These are phyloP conservation scores for Colletotrichum sp. DNA, from an alignment of 2,329 filamentous ascomycete species.

Conservation along the genomic window DNA sequence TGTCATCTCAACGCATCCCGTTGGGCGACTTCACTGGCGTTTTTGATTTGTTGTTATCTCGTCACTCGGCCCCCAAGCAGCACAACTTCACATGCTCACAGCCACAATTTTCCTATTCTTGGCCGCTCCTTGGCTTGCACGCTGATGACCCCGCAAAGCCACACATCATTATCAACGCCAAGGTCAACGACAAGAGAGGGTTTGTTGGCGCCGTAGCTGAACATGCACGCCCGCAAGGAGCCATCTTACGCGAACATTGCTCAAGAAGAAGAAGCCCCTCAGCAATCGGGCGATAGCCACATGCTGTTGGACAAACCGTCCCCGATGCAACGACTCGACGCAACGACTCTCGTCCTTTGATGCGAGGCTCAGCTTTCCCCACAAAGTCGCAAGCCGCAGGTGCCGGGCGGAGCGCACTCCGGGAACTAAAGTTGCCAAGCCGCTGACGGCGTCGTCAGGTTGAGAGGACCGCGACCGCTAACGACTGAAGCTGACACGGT, in stretches of 20 bases:
- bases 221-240: not conserved
- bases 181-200: not conserved
- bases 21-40: not conserved
- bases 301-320: not conserved
- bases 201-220: not conserved
- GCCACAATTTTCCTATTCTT: not conserved
- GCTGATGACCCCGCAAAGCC: slow-evolving; percentile 11
- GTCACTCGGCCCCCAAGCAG: not conserved
- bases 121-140: not conserved
- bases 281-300: not conserved
- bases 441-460: not conserved
- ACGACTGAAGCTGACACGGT: not conserved
- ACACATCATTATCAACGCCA: slow-evolving; percentile 14
- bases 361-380: not conserved
- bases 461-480: not conserved
- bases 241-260: not conserved
- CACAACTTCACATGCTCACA: slow-evolving; percentile 9
- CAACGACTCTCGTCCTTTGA: not conserved
- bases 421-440: not conserved
- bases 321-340: not conserved
- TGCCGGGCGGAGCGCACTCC: not conserved
- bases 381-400: not conserved
- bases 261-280: not conserved
- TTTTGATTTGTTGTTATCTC: not conserved
- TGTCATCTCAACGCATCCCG: not conserved